Conservation (phyloP, 2,329 filamentous ascomycete genomes). For the Phyllosticta paracitricarpa region DNA sequence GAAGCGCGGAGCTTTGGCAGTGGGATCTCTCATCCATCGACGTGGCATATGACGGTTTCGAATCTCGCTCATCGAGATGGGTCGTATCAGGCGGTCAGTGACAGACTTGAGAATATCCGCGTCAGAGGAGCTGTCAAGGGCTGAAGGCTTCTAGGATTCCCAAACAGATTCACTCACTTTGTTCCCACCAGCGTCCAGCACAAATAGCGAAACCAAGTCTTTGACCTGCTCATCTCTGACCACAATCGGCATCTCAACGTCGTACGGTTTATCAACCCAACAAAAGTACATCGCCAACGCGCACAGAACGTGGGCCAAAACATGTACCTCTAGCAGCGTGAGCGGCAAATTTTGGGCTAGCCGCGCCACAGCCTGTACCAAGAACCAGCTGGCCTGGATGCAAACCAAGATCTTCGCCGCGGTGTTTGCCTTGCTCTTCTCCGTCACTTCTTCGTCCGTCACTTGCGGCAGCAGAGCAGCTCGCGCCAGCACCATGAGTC, state of each 20-base stretch:
- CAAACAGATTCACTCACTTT: not conserved
- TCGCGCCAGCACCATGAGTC: conserved; percentile 12
- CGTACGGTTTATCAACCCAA: conserved; percentile 27
- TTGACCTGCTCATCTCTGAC: conserved; percentile 11
- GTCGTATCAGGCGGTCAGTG: not conserved
- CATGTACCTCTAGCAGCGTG: conserved; percentile 29
- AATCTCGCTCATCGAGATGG: not conserved
- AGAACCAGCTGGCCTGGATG: conserved; percentile 32
- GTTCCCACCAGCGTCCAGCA: not conserved
- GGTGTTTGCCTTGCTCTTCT: conserved; percentile 18
- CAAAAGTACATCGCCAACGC: conserved; percentile 24
- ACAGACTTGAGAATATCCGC: not conserved
- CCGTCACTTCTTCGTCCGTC: conserved; percentile 8
- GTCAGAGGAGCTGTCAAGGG: too few relatives aligned
- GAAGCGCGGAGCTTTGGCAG: not conserved
- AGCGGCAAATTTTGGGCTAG: conserved; percentile 24
- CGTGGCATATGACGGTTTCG: not conserved
- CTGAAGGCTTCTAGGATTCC: not conserved
- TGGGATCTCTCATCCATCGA: not conserved
- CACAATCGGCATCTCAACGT: conserved; percentile 14
- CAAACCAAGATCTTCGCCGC: conserved; percentile 22
- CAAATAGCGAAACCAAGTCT: conserved; percentile 14
- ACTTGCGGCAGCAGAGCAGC: conserved; percentile 14
- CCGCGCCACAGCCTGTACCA: conserved; percentile 26
- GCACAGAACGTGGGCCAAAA: conserved; percentile 26